Evolutionary conservation across 2,329 filamentous ascomycete genomes (phyloP), one percentile per base, ranked within the genome.

Genomic region (Mollisiaceae sp.): DNA sequence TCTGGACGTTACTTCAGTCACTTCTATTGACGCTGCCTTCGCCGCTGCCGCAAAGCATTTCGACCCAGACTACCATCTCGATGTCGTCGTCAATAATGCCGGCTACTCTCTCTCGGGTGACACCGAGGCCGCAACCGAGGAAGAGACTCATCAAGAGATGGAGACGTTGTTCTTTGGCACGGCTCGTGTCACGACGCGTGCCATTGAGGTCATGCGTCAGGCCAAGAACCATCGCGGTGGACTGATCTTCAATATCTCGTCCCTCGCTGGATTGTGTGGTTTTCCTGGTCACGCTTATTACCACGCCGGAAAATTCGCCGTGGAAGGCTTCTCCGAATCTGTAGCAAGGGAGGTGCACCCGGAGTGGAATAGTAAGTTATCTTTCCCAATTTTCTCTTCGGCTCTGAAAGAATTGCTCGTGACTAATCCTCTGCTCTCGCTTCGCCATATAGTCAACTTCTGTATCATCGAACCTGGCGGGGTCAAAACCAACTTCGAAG

Each of bases 61-160:
- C 1, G 75, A 79, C 1, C 80, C 81, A 38, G 86, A 86, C 72
- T 81, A 80, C 24, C 80, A 83, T n/a, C 75, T 89, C 56, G 85
- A 89, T 71, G 80, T 88, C 1, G 82, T 88, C 2, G 80, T 87
- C 66, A 88, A 88, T 75, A 88, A 88, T 60, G 86, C 86, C 1
- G 87, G 86, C 1, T 88, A 86, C 65, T 82, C 83, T 12, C 76
- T 86, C 2, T 74, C 77, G 8, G 83, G 82, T 11, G 81, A 85
- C 1, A 82, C 87, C 36, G 86, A 89, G 63, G 67, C 70, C n/a
- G 74, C 76, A 4, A 72, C 72, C 4, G 75, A 78, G 14, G 69
- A 71, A n/a, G 74, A 78, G 59, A 69, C 73, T 1, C 77, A 77
- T 22, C 63, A 67, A 1, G 65, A 80, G 47, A 74, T 83, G 59